These are phyloP conservation scores for Dictyophora rubrovolvata DNA, from an alignment of 768 basidiomycete species.

Conservation along the genomic window DNA sequence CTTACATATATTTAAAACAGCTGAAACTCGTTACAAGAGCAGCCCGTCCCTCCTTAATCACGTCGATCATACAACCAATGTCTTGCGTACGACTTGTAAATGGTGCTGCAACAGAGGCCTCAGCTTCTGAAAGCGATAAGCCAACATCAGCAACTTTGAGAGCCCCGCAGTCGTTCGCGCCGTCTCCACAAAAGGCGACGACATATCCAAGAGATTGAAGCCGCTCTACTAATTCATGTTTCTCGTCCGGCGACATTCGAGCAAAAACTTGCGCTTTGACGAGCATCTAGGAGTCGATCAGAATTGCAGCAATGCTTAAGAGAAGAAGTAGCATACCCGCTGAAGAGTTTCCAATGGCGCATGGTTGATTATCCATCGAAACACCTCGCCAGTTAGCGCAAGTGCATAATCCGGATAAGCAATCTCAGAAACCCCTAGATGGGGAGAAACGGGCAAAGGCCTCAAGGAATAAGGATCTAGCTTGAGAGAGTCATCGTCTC, in stretches of 20 bases:
- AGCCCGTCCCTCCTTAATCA: constrained; percentile 93
- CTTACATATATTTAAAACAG: constrained; percentile 99
- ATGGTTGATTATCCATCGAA: constrained; percentile 96
- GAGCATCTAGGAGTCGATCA: constrained; percentile 61
- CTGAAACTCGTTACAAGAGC: constrained; percentile 97
- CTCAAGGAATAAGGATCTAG: constrained; percentile 85
- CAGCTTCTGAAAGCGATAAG: constrained; percentile 91
- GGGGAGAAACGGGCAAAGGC: constrained; percentile 61
- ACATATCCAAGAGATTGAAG: constrained; percentile 90
- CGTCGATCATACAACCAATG: constrained; percentile 90
- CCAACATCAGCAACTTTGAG: constrained; percentile 98
- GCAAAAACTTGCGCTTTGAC: constrained; percentile 95
- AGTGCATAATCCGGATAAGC: constrained; percentile 83
- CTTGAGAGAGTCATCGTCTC: constrained; percentile 78
- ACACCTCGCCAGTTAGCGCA: constrained; percentile 89
- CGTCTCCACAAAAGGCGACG: constrained; percentile 97
- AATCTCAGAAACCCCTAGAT: constrained; percentile 58
- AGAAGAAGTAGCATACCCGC: constrained; percentile 44
- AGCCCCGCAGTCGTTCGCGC: constrained; percentile 97
- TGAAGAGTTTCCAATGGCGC: constrained; percentile 91
- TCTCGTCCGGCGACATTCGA: constrained; percentile 99
- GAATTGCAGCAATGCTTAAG: neutral
- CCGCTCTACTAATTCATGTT: constrained; percentile 95
- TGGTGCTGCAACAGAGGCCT: constrained; percentile 96
- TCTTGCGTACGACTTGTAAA: constrained; percentile 92